Evolutionary conservation across 2,329 filamentous ascomycete species (phyloP).

Genomic region (Clarireedia paspali): DNA sequence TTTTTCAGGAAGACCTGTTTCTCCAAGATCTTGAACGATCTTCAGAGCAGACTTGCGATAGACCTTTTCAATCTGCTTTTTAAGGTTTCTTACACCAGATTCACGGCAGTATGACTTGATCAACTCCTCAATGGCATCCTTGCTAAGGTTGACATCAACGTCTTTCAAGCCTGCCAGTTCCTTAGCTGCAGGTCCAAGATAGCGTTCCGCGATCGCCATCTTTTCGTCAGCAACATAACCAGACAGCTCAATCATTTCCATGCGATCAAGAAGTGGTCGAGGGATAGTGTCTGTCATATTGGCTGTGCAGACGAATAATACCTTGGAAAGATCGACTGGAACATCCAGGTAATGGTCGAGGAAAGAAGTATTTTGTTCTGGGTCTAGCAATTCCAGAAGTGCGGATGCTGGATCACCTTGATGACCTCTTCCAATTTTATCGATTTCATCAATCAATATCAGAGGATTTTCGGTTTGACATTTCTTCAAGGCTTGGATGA

Average conservation of each 20-base stretch:
- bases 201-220: conserved; percentile 93
- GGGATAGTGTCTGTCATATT: conserved; percentile 99
- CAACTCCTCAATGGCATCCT: conserved; percentile 86
- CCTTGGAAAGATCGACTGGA: conserved; percentile 93
- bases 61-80: conserved; percentile 99
- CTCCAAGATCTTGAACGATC: conserved; percentile 90
- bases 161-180: conserved; percentile 85
- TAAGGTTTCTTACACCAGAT: conserved; percentile 92
- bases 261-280: conserved; percentile 84
- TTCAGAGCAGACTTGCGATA: conserved; percentile 96
- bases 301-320: conserved; percentile 95
- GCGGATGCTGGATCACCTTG: conserved; percentile 95
- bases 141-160: conserved; percentile 78
- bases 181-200: conserved; percentile 89
- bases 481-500: conserved; percentile 98
- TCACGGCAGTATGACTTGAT: conserved; percentile 99
- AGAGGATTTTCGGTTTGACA: conserved; percentile 98
- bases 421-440: conserved; percentile 95
- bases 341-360: conserved; percentile 98
- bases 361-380: conserved; percentile 96
- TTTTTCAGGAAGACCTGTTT: conserved; percentile 72
- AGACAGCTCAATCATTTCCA: conserved; percentile 95
- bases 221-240: conserved; percentile 98
- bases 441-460: conserved; percentile 92
- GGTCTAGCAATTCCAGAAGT: conserved; percentile 85